phyloP scores from a whole-genome alignment of 1,139 yeast genomes.

The Yamadazyma atmosphaerica region DNA sequence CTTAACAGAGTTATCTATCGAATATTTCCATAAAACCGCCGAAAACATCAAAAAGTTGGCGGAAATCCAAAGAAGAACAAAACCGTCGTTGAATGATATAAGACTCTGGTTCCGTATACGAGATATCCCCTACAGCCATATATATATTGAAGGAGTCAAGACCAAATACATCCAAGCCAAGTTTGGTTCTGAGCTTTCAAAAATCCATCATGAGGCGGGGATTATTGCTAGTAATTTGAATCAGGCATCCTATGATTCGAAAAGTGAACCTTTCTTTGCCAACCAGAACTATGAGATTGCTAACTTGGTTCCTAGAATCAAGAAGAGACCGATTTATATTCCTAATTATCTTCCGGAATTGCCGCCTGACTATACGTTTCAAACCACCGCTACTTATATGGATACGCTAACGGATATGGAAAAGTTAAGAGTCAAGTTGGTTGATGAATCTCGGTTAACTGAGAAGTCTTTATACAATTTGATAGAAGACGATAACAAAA shows the following conservation, averaged over 20 bases:
- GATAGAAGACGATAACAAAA: slow-evolving; percentile 43
- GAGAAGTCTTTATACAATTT: slow-evolving; percentile 72
- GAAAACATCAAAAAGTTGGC: slow-evolving; percentile 52
- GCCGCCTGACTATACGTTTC: slow-evolving; percentile 93
- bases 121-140: slow-evolving; percentile 42
- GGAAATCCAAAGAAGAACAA: slow-evolving; percentile 66
- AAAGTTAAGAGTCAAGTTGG: slow-evolving; percentile 65
- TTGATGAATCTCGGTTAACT: slow-evolving; percentile 77
- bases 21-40: slow-evolving; percentile 50
- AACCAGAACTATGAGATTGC: slow-evolving; percentile 53
- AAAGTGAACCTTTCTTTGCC: slow-evolving; percentile 40
- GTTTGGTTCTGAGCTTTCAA: too few relatives aligned
- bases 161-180: slow-evolving; percentile 9
- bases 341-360: slow-evolving; percentile 80
- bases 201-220: slow-evolving; percentile 7
- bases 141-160: slow-evolving; percentile 43
- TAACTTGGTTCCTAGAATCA: slow-evolving; percentile 54
- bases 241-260: too few relatives aligned
- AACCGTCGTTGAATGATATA: slow-evolving; percentile 61
- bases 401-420: slow-evolving; percentile 71
- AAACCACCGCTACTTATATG: slow-evolving; percentile 68
- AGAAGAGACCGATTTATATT: slow-evolving; percentile 51
- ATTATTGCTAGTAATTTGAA: too few relatives aligned
- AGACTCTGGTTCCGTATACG: slow-evolving; percentile 48
- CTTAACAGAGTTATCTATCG: slow-evolving; percentile 47